Percentiles rank a stretch among this genome's conserved stretches.
These are phyloP conservation scores for Mollisiaceae sp. DNA, from an alignment of 2,329 filamentous ascomycete species.

Conservation along the genomic window DNA sequence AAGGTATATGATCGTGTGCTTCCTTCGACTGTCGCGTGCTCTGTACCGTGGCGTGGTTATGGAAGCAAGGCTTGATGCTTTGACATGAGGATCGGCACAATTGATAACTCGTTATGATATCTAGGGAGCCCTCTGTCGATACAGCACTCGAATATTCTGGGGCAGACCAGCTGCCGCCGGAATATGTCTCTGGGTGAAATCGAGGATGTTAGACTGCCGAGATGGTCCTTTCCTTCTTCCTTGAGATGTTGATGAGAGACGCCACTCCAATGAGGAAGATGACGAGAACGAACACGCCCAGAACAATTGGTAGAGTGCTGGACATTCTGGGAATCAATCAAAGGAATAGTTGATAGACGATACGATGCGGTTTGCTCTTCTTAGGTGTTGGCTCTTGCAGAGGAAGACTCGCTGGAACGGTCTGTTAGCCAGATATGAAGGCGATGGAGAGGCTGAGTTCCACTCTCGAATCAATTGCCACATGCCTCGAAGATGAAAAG, in stretches of 20 bases:
- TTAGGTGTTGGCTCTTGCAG: not conserved
- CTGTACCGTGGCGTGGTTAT: no score
- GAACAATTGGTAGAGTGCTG: constrained; percentile 30
- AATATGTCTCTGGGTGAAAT: no score
- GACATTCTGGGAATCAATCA: not conserved
- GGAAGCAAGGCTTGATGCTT: no score
- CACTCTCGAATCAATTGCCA: not conserved
- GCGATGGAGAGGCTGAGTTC: not conserved
- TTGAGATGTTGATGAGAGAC: constrained; percentile 27
- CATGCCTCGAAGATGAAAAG: not conserved
- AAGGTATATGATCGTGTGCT: no score
- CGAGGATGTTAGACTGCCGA: not conserved
- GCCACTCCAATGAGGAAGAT: constrained; percentile 29
- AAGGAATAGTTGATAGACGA: not conserved
- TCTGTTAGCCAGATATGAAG: not conserved
- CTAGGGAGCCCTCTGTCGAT: no score
- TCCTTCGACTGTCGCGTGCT: no score
- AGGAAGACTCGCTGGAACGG: not conserved
- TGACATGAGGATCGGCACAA: no score
- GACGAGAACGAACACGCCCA: constrained; percentile 18
- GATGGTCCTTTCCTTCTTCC: constrained; percentile 9
- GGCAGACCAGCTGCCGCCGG: no score
- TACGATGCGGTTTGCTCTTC: not conserved
- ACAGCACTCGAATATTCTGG: no score
- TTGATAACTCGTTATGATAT: no score